Evolutionary conservation across 2,329 filamentous ascomycete genomes (phyloP).

Genomic region (Paracoccidioides brasiliensis): DNA sequence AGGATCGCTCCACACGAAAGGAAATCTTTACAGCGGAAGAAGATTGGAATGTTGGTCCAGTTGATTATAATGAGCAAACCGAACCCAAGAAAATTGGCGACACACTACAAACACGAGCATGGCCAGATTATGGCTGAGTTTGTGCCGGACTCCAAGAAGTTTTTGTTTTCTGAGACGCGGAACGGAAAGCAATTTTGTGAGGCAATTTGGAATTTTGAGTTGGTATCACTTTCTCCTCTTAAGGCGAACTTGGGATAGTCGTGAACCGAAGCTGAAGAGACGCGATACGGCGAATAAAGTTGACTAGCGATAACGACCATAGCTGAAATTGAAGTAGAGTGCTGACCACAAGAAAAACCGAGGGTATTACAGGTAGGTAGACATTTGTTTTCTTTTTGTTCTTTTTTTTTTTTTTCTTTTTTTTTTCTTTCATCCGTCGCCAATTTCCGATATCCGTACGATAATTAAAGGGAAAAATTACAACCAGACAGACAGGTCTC

Average conservation of each 20-base stretch:
- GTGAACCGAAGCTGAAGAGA: constrained; percentile 28
- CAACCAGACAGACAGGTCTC: constrained; percentile 12
- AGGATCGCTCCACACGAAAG: background rate
- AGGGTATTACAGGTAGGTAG: constrained; percentile 33
- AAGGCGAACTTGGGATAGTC: constrained; percentile 29
- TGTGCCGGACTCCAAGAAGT: background rate
- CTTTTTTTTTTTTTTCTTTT: constrained; percentile 20
- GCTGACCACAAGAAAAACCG: constrained; percentile 32
- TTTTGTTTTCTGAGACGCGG: background rate
- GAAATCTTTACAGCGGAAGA: constrained; percentile 1
- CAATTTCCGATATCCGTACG: constrained; percentile 27
- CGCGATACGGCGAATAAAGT: constrained; percentile 27
- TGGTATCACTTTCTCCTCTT: constrained; percentile 5
- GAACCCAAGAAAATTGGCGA: constrained; percentile 6
- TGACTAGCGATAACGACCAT: constrained; percentile 30
- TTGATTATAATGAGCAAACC: background rate
- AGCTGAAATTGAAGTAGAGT: constrained; percentile 27
- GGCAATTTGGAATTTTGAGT: constrained; percentile 2
- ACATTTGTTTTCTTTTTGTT: constrained; percentile 20
- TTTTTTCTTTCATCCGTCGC: constrained; percentile 27
- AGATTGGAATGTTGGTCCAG: background rate
- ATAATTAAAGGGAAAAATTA: constrained; percentile 23
- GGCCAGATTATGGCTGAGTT: background rate
- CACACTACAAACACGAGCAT: constrained; percentile 9
- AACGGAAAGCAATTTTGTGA: background rate